Conservation (phyloP, 805 yeast species). For the Wickerhamomyces ciferrii region DNA sequence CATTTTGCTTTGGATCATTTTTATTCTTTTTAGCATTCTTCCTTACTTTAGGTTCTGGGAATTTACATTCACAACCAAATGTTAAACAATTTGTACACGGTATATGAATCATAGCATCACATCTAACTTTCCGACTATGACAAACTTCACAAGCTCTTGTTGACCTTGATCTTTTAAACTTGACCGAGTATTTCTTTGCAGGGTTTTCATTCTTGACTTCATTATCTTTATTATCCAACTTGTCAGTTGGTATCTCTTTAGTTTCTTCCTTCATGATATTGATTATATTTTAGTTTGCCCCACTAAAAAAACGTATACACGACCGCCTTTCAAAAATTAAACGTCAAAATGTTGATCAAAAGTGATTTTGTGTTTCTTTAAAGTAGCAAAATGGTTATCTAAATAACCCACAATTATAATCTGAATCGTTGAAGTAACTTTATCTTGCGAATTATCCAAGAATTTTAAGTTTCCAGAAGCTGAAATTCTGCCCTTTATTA, state of each 20-base stretch:
- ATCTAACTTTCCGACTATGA: slow-evolving; percentile 72
- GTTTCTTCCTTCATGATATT: background rate
- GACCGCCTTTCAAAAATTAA: too few species aligned
- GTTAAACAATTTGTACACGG: slow-evolving; percentile 71
- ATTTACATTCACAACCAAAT: slow-evolving; percentile 64
- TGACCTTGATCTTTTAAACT: slow-evolving; percentile 38
- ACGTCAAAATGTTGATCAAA: too few species aligned
- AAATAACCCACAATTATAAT: too few species aligned
- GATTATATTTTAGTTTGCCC: too few species aligned
- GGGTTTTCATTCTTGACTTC: background rate
- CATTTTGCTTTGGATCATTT: background rate
- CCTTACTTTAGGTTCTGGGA: slow-evolving; percentile 54
- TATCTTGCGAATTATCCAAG: too few species aligned
- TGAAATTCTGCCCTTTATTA: too few species aligned
- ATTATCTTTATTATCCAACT: background rate
- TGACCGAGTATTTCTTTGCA: slow-evolving; percentile 39
- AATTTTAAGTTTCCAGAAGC: too few species aligned
- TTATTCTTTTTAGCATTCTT: slow-evolving; percentile 27
- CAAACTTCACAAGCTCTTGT: slow-evolving; percentile 75
- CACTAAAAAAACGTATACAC: too few species aligned
- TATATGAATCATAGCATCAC: slow-evolving; percentile 56
- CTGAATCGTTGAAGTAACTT: too few species aligned
- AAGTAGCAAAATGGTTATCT: too few species aligned
- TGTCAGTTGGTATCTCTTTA: background rate
- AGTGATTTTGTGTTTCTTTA: too few species aligned